Conservation (phyloP, 768 basidiomycete species). For the Mycena amicta region DNA sequence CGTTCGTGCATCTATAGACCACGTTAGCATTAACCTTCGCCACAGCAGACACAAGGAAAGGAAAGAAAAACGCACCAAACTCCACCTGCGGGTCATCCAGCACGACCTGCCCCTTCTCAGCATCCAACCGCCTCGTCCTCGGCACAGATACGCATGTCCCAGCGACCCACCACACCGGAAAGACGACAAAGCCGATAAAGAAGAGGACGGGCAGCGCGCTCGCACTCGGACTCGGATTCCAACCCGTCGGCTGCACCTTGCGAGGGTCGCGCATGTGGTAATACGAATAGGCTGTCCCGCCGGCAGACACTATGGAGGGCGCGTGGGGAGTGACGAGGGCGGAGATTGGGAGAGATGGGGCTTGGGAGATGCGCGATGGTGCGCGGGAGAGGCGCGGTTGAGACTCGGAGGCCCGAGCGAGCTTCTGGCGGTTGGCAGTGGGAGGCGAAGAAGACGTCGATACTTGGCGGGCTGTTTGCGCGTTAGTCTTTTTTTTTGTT, state of each 20-base stretch:
- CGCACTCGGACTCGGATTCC: constrained; percentile 50
- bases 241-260: constrained; percentile 60
- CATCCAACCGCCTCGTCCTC: constrained; percentile 57
- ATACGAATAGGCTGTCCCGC: constrained; percentile 32
- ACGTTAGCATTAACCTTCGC: not conserved
- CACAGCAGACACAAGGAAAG: not conserved
- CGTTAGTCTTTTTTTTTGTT: not conserved
- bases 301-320: constrained; percentile 60
- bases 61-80: constrained; percentile 51
- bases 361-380: constrained; percentile 45
- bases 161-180: constrained; percentile 67
- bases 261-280: constrained; percentile 85
- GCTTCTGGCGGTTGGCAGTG: constrained; percentile 66
- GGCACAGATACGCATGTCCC: constrained; percentile 53
- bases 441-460: constrained; percentile 70
- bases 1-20: constrained; percentile 60
- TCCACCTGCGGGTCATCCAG: constrained; percentile 83
- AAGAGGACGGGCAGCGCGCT: constrained; percentile 69
- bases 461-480: constrained; percentile 12
- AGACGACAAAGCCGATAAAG: constrained; percentile 71
- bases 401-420: constrained; percentile 61
- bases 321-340: constrained; percentile 79
- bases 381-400: constrained; percentile 42
- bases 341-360: constrained; percentile 73
- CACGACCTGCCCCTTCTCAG: constrained; percentile 67